Percentiles rank a stretch among this genome's conserved stretches.
These are phyloP conservation scores for Phytopythium oedochilum DNA, from an alignment of 352 stramenopile genomes.

Conservation along the genomic window DNA sequence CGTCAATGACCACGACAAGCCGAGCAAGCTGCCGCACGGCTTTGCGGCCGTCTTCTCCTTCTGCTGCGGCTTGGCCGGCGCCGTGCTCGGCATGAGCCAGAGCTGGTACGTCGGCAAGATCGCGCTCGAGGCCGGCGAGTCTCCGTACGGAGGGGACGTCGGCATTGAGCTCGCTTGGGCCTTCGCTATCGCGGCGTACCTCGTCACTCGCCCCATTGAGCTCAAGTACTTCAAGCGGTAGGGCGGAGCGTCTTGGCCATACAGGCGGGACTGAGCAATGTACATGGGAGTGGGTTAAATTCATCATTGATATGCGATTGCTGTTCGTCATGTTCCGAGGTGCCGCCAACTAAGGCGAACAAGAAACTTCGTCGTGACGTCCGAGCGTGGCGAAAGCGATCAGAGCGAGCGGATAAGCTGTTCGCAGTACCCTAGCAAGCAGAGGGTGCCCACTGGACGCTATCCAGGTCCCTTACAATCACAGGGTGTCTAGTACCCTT, in stretches of 20 bases:
- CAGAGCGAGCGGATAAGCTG: too few relatives aligned
- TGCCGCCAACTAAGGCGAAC: too few relatives aligned
- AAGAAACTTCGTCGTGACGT: too few relatives aligned
- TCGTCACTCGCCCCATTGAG: conserved; percentile 35
- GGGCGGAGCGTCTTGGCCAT: not conserved
- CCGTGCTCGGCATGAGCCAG: conserved; percentile 40
- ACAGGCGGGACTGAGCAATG: too few relatives aligned
- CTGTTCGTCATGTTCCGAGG: too few relatives aligned
- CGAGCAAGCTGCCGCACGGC: conserved; percentile 30
- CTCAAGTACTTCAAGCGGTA: conserved; percentile 31
- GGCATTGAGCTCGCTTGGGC: conserved; percentile 32
- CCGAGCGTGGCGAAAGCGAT: too few relatives aligned
- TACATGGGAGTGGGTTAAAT: too few relatives aligned
- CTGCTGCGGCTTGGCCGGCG: conserved; percentile 23
- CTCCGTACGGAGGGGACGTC: conserved; percentile 29
- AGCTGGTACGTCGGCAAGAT: conserved; percentile 39
- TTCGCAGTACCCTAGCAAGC: too few relatives aligned
- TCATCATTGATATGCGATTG: too few relatives aligned
- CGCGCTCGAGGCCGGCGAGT: conserved; percentile 20
- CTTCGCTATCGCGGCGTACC: conserved; percentile 27
- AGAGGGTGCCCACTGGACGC: too few relatives aligned
- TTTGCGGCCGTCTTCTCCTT: conserved; percentile 42
- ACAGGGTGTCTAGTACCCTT: too few relatives aligned
- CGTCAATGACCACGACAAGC: conserved; percentile 35
- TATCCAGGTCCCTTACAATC: too few relatives aligned